These are phyloP conservation scores for Meyerozyma elateridarum DNA, from an alignment of 1,139 yeast species.

Conservation along the genomic window DNA sequence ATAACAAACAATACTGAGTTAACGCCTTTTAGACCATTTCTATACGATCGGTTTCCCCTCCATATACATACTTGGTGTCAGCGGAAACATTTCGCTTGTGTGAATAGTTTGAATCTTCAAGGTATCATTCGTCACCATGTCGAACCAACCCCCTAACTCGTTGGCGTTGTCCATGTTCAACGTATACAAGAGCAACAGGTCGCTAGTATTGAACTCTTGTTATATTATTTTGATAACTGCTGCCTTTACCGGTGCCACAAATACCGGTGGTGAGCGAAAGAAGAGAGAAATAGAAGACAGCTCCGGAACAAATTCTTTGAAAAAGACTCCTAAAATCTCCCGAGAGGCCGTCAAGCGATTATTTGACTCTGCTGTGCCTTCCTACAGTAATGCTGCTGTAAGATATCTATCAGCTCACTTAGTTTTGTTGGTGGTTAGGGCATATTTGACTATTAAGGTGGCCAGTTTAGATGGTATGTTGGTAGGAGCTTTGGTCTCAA, in stretches of 20 bases:
- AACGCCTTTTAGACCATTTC: neutral
- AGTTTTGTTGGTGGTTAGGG: constrained; percentile 58
- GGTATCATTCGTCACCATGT: neutral
- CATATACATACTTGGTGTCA: too few species aligned
- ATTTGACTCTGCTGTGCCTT: constrained; percentile 38
- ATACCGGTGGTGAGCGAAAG: constrained; percentile 17
- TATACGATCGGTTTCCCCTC: too few species aligned
- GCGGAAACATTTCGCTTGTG: neutral
- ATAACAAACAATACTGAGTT: too few species aligned
- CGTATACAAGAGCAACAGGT: constrained; percentile 42
- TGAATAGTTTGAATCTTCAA: too few species aligned
- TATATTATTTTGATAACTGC: constrained; percentile 44
- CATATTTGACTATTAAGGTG: constrained; percentile 72
- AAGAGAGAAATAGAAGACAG: constrained; percentile 6
- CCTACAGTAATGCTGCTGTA: constrained; percentile 28
- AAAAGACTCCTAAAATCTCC: constrained; percentile 27
- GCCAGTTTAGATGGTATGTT: constrained; percentile 84
- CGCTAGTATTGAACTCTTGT: constrained; percentile 44
- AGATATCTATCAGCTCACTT: constrained; percentile 53
- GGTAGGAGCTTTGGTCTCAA: constrained; percentile 78
- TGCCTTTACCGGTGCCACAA: constrained; percentile 44
- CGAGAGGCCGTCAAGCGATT: constrained; percentile 30
- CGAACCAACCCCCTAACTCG: constrained; percentile 7
- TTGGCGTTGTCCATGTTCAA: constrained; percentile 23
- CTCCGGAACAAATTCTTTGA: constrained; percentile 7